Evolutionary conservation across 2,329 filamentous ascomycete genomes (phyloP), one percentile per base, ranked within the genome.

Genomic region (Colletotrichum phormii): DNA sequence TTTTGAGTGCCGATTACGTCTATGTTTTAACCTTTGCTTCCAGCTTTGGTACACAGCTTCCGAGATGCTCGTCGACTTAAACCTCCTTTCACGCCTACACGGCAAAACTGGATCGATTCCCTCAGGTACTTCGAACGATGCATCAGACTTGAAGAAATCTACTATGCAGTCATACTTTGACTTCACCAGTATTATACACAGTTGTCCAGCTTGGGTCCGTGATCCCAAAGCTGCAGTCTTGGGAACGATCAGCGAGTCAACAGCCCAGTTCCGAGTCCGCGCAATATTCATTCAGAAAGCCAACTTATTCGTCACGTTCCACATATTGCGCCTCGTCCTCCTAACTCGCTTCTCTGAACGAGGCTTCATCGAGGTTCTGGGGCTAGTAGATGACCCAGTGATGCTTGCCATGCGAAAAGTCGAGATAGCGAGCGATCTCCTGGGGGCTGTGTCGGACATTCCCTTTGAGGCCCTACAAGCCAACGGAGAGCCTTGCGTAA

Each of bases 351-450:
- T 65, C 18, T 31, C 42, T 6, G 29, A 49, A 12, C 67, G 60
- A 3, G 67, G 67, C 2, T 59, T 51, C 13, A 53, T 35, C 11
- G 55, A 70, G 4, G 5, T 73, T 4, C 15, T 73, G 0, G 71
- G 71, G 1, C 8, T 73, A 5, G 71, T 53, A 1, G 49, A 59
- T 13, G 67, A 67, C 15, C 29, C 53, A 13, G 57, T 42, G 24
- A 74, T 71, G 72, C 33, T 74, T 3, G 59, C 53, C 0, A 54
- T 74, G 4, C 42, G 79, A 46, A 84, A 83, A 71, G 85, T 83
- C 0, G 84, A 86, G 59, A 85, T 86, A 60, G 84, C 84, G 1
- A 77, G 82, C 13, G 83, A 85, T 55, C 84, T 85, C 80, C 51
- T 85, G 15, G 77, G 80, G 0, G 80, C 84, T 0, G 81, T 86